A percentile compares a stretch with the other conserved stretches of the same genome.
These are phyloP conservation scores for Alloteropsis semialata DNA, from an alignment of 176 grass and related monocot genomes.

Conservation along the genomic window DNA sequence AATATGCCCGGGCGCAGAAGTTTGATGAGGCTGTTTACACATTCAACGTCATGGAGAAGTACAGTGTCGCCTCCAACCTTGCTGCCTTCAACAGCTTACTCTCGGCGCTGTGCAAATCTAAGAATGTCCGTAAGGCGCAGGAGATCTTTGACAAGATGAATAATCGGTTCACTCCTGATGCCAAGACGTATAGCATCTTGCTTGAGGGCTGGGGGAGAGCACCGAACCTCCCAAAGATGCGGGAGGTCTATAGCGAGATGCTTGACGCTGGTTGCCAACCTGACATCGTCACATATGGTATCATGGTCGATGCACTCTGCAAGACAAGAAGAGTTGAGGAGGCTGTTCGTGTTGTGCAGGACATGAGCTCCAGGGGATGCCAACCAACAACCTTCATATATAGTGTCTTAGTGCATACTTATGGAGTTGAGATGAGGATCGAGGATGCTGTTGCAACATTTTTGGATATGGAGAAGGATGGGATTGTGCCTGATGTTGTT, in stretches of 20 bases:
- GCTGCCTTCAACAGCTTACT: slow-evolving; percentile 79
- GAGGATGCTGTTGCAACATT: slow-evolving; percentile 88
- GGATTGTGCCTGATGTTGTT: slow-evolving; percentile 74
- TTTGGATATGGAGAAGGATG: slow-evolving; percentile 80
- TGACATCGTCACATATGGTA: slow-evolving; percentile 92
- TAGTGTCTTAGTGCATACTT: slow-evolving; percentile 74
- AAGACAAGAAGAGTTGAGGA: slow-evolving; percentile 74
- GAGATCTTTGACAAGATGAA: slow-evolving; percentile 87
- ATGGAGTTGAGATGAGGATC: slow-evolving; percentile 77
- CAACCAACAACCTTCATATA: slow-evolving; percentile 81
- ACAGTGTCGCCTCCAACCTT: slow-evolving; percentile 50
- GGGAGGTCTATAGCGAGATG: slow-evolving; percentile 75
- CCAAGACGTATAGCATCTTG: slow-evolving; percentile 95
- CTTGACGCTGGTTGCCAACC: slow-evolving; percentile 59
- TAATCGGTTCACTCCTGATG: slow-evolving; percentile 50
- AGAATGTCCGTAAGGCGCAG: slow-evolving; percentile 87
- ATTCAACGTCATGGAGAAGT: slow-evolving; percentile 91
- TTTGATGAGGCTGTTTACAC: slow-evolving; percentile 81
- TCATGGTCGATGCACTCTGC: slow-evolving; percentile 91
- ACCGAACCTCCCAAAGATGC: slow-evolving; percentile 89
- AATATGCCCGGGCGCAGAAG: slow-evolving; percentile 80
- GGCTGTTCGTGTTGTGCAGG: slow-evolving; percentile 59
- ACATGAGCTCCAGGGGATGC: slow-evolving; percentile 67
- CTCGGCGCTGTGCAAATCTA: slow-evolving; percentile 73
- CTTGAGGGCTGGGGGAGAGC: slow-evolving; percentile 95